A percentile compares a stretch with the other conserved stretches of the same genome.
phyloP scores from a whole-genome alignment of 2,329 filamentous ascomycete species.

The Fusarium beomiforme region DNA sequence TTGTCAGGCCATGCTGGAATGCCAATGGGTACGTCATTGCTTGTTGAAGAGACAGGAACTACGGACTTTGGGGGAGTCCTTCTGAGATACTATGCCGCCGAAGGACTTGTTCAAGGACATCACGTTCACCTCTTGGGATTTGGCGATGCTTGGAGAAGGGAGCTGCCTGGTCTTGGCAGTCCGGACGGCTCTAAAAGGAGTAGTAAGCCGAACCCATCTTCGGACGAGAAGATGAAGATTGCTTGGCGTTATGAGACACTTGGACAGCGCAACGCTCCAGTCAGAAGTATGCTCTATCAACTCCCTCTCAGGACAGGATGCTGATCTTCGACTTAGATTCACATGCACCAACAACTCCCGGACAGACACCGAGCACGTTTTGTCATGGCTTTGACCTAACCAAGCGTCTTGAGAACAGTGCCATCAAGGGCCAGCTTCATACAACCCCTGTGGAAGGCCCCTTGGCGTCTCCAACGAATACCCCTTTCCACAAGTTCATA shows the following conservation, averaged over 20 bases:
- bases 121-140: conserved; percentile 86
- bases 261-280: conserved; percentile 71
- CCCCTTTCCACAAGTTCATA: conserved; percentile 70
- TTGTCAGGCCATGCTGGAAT: conserved; percentile 89
- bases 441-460: conserved; percentile 58
- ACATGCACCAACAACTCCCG: conserved; percentile 30
- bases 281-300: conserved; percentile 65
- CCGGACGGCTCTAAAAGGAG: conserved; percentile 51
- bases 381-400: conserved; percentile 80
- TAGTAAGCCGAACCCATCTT: conserved; percentile 52
- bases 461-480: conserved; percentile 35
- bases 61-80: conserved; percentile 92
- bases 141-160: conserved; percentile 81
- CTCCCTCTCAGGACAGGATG: not conserved
- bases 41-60: conserved; percentile 89
- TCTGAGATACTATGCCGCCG: conserved; percentile 88
- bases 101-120: conserved; percentile 92
- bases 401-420: conserved; percentile 65
- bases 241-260: conserved; percentile 95
- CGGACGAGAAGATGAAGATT: conserved; percentile 92
- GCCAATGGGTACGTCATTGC: conserved; percentile 79
- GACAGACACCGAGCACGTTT: conserved; percentile 56
- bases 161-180: conserved; percentile 77
- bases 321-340: conserved; percentile 29
- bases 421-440: conserved; percentile 61